Evolutionary conservation across 73 alveolate species (phyloP), one percentile per base, ranked within the genome.

Genomic region (Blepharisma stoltei): DNA sequence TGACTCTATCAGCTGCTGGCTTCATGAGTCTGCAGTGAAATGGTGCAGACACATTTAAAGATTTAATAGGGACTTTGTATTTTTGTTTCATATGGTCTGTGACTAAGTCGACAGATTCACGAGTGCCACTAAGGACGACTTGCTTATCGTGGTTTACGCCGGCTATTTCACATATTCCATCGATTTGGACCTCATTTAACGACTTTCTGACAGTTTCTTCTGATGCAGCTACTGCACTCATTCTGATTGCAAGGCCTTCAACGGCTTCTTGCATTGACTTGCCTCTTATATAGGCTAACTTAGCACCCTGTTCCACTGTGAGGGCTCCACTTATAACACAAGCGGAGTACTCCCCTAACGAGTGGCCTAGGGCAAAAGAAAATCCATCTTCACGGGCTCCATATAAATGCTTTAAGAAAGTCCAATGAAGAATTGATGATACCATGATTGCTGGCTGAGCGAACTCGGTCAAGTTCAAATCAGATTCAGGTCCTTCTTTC

Each of bases 371-470:
- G 55, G 76, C 76, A 37, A 25, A 60, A 37, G 55, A 25, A 60
- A 60, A 60, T 11, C 49, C 52, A 25, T 27, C 21, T 60, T 25
- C 41, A 11, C 14, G 14, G 14, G 21, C 21, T 60, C 76, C 76
- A 60, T 25, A 60, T 21, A 20, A 11, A 21, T 25, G 18, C 14
- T 27, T 37, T 21, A 60, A 11, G 49, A 21, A 25, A 11, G 0
- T 60, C 41, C 41, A 37, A 60, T 60, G 76, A 20, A 60, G 41
- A 25, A 60, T 25, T 1, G 76, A 60, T 25, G 41, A 37, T 11
- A 27, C 20, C 76, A 60, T 60, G 14, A 60, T 60, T 11, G 76
- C 76, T 60, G 76, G 76, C 52, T 60, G 49, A 25, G 76, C 76
- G 4, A 1, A 25, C 52, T 60, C 55, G 4, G 76, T 60, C 4